These are phyloP conservation scores for Cladosporium sp. DNA, from an alignment of 2,329 filamentous ascomycete species.

Conservation along the genomic window DNA sequence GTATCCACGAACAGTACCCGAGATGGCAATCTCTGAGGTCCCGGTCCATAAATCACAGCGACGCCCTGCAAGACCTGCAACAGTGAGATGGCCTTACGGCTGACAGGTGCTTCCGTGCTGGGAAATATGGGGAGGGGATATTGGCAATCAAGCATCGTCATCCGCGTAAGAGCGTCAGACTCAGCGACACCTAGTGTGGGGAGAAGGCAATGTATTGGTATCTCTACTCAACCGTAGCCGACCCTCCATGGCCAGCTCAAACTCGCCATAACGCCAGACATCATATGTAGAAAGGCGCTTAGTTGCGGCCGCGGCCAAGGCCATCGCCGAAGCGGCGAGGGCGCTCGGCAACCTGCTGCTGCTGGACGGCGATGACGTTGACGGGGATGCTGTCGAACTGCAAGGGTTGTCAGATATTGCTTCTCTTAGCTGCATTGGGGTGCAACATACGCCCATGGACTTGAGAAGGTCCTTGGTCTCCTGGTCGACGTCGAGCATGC, in stretches of 20 bases:
- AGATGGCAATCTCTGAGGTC: no score
- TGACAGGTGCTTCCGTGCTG: neutral
- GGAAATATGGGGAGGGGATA: slow-evolving; percentile 26
- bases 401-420: slow-evolving; percentile 13
- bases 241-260: slow-evolving; percentile 19
- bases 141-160: slow-evolving; percentile 90
- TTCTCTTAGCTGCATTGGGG: neutral
- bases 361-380: slow-evolving; percentile 86
- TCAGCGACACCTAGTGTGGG: slow-evolving; percentile 79
- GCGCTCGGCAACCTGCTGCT: slow-evolving; percentile 77
- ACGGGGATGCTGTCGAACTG: slow-evolving; percentile 97
- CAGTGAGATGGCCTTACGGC: no score
- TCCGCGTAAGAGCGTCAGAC: slow-evolving; percentile 46
- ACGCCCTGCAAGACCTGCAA: no score
- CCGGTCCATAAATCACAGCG: no score
- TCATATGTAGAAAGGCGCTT: slow-evolving; percentile 9
- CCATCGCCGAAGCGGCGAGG: slow-evolving; percentile 22
- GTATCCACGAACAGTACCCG: no score
- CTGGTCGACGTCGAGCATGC: slow-evolving; percentile 87
- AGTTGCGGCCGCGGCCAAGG: slow-evolving; percentile 9
- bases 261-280: slow-evolving; percentile 10
- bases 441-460: slow-evolving; percentile 84
- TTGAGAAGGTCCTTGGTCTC: slow-evolving; percentile 99
- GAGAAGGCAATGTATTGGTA: slow-evolving; percentile 15
- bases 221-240: slow-evolving; percentile 10